Evolutionary conservation across 305 asterid genomes (phyloP).

Genomic region (Solanum chacoense): DNA sequence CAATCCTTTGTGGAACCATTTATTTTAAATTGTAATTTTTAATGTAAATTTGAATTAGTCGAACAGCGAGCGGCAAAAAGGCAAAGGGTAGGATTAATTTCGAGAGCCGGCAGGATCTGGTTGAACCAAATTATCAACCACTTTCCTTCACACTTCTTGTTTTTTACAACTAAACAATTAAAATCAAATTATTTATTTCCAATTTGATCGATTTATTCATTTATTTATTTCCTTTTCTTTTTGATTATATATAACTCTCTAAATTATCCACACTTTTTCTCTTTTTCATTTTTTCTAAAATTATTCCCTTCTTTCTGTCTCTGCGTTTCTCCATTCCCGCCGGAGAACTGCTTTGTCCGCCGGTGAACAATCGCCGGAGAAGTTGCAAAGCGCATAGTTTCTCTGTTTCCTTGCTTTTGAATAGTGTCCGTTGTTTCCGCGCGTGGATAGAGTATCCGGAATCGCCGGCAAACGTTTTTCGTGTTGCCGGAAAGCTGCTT

Average conservation of each 20-base stretch:
- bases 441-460: neutral
- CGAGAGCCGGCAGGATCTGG: conserved; percentile 37
- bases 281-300: conserved; percentile 21
- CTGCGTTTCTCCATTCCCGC: neutral
- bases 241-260: conserved; percentile 8
- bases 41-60: neutral
- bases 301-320: conserved; percentile 6
- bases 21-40: neutral
- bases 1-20: neutral
- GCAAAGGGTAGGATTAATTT: neutral
- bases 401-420: neutral
- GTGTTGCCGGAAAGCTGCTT: conserved; percentile 15
- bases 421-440: neutral
- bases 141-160: conserved; percentile 40
- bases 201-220: neutral
- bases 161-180: conserved; percentile 10
- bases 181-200: neutral
- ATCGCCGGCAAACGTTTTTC: conserved; percentile 15
- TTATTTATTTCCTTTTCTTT: neutral
- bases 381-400: neutral
- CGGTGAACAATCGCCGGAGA: neutral
- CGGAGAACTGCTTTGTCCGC: conserved; percentile 13
- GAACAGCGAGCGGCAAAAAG: fast-evolving
- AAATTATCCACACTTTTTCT: conserved; percentile 11
- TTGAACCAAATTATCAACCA: conserved; percentile 54